Evolutionary conservation across 352 stramenopile species (phyloP).

Genomic region (Phytophthora pini): DNA sequence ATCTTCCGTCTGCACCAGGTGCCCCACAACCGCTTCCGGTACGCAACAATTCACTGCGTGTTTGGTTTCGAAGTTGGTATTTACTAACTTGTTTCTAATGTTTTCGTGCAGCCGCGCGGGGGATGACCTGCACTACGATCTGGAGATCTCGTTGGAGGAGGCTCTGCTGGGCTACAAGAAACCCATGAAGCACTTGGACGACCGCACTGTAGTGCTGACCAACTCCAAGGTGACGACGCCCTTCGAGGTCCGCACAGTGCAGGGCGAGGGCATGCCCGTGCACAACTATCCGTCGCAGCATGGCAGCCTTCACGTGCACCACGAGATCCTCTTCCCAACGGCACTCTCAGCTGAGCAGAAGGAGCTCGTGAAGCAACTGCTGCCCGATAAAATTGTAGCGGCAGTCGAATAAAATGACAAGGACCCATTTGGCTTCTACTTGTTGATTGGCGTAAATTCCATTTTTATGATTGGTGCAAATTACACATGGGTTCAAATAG

Average conservation of each 20-base stretch:
- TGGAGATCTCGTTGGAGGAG: slow-evolving; percentile 96
- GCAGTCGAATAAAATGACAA: slow-evolving; percentile 30
- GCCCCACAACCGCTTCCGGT: slow-evolving; percentile 89
- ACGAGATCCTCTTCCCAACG: slow-evolving; percentile 95
- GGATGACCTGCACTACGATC: slow-evolving; percentile 95
- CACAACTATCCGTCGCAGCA: slow-evolving; percentile 90
- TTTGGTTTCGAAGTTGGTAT: slow-evolving; percentile 1
- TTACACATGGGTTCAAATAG: no score
- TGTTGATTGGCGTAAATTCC: no score
- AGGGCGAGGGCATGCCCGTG: slow-evolving; percentile 96
- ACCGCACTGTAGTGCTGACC: slow-evolving; percentile 90
- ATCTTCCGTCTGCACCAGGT: slow-evolving; percentile 95
- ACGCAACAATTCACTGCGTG: slow-evolving; percentile 1
- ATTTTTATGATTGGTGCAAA: no score
- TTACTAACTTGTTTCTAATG: neutral
- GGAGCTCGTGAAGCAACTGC: slow-evolving; percentile 62
- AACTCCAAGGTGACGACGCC: slow-evolving; percentile 91
- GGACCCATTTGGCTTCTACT: no score
- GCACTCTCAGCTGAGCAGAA: slow-evolving; percentile 91
- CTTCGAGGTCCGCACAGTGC: slow-evolving; percentile 92
- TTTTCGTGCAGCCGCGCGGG: slow-evolving; percentile 80
- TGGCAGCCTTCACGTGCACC: slow-evolving; percentile 95
- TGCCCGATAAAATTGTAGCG: slow-evolving; percentile 32
- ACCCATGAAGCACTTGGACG: slow-evolving; percentile 94
- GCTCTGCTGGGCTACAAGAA: slow-evolving; percentile 95